A percentile compares a stretch with the other conserved stretches of the same genome.
Conservation (phyloP, 306 rosid species). For the Adenanthera pavonina region DNA sequence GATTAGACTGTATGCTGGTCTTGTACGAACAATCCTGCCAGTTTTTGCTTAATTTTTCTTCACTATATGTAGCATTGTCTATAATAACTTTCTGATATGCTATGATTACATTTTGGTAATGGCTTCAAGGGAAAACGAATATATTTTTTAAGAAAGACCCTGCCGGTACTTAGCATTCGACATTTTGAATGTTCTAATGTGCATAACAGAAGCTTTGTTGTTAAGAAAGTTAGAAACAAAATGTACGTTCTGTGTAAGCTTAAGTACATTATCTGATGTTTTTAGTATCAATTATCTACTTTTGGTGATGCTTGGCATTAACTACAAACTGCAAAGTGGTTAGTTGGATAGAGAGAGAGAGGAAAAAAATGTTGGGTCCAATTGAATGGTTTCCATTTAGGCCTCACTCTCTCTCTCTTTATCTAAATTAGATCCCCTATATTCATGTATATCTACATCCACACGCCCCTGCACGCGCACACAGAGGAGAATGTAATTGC, state of each 20-base stretch:
- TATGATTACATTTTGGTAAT: neutral
- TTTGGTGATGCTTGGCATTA: too few species aligned
- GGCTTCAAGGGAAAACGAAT: neutral
- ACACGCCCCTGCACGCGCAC: too few species aligned
- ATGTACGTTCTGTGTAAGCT: neutral
- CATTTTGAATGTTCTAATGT: neutral
- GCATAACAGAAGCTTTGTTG: neutral
- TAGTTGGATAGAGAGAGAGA: too few species aligned
- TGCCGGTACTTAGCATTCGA: neutral
- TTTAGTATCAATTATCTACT: too few species aligned
- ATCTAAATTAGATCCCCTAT: too few species aligned
- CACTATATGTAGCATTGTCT: neutral
- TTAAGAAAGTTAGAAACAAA: neutral
- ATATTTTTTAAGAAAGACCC: neutral
- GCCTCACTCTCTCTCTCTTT: neutral
- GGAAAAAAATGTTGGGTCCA: too few species aligned
- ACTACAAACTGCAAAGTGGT: too few species aligned
- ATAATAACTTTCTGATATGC: slow-evolving; percentile 9
- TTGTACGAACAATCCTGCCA: neutral
- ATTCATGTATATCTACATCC: too few species aligned
- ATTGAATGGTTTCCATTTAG: neutral
- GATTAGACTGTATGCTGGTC: neutral
- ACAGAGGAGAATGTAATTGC: too few species aligned
- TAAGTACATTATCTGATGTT: neutral
- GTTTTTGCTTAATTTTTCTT: neutral